Evolutionary conservation across 257 asterid genomes (phyloP), one percentile per base, ranked within the genome.

Genomic region (Gardenia jasminoides): DNA sequence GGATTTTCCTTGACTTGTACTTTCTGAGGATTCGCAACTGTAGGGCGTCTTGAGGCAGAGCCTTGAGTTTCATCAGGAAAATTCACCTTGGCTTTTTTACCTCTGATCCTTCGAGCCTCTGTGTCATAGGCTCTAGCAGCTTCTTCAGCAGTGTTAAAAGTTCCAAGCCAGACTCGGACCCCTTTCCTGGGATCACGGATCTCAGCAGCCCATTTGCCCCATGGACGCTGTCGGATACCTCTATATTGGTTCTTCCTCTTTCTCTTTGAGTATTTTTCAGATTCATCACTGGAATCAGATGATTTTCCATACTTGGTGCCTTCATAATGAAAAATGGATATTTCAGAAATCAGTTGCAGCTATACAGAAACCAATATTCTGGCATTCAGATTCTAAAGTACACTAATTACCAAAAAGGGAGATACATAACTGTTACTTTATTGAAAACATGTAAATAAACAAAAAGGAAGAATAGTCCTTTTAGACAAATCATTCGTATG

Each of bases 201-300:
- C 90, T 96, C 99, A 83, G 99, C 98, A 0, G 99, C 99, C 99
- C 99, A 96, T 85, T 93, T 96, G 30, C 99, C 99, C 99, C 98
- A 96, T 15, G 99, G 99, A 16, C 99, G 96, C 72, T 96, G 99
- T 67, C 99, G 87, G 81, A 96, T 96, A 44, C 99, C 99, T 82
- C 99, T 82, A 72, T 92, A 96, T 76, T 93, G 98, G 82, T 92
- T 96, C 88, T 91, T 96, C 91, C 98, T 91, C 91, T 94, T 96
- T 80, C 97, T 87, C 78, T 91, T 96, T 7, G 93, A 88, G 78
- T 92, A 86, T 82, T 89, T 92, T 4, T 86, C 97, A 85, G 83
- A 67, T 52, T 92, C 92, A 72, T 86, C 90, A 46, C 84, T 91
- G 58, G 92, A 87, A 78, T 89, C 93, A 48, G 70, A 46, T 70